Conservation (phyloP, 192 early-diverging fungal species). For the Gonapodya sp. region DNA sequence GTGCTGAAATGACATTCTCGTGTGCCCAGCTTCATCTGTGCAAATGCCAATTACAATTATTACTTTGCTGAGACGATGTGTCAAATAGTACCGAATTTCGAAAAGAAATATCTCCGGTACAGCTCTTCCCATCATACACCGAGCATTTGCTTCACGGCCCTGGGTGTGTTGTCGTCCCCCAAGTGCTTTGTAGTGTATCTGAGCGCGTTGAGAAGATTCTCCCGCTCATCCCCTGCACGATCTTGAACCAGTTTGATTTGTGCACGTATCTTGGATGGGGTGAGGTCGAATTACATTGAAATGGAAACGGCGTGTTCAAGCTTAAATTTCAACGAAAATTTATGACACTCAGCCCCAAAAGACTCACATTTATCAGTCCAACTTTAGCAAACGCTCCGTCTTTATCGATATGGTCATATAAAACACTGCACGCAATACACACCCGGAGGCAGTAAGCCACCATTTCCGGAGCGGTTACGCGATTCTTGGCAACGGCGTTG, state of each 20-base stretch:
- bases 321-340: not conserved
- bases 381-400: conserved; percentile 64
- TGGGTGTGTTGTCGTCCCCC: conserved; percentile 70
- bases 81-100: not conserved
- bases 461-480: conserved; percentile 47
- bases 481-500: conserved; percentile 63
- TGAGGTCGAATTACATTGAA: not conserved
- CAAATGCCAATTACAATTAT: not conserved
- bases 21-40: too few relatives aligned
- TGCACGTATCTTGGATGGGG: conserved; percentile 33
- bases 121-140: conserved; percentile 2
- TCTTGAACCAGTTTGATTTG: conserved; percentile 57
- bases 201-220: conserved; percentile 62
- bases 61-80: not conserved
- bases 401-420: conserved; percentile 84
- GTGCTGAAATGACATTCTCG: too few relatives aligned
- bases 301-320: not conserved
- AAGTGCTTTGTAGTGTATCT: conserved; percentile 70
- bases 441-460: conserved; percentile 67
- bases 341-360: conserved; percentile 9
- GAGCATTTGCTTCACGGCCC: conserved; percentile 44
- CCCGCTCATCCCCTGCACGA: conserved; percentile 37
- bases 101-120: not conserved
- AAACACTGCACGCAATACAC: conserved; percentile 76
- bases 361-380: conserved; percentile 72